A percentile compares a stretch with the other conserved stretches of the same genome.
Evolutionary conservation across 1,139 yeast genomes (phyloP).

Genomic region (Yamadazyma membranifaciens): DNA sequence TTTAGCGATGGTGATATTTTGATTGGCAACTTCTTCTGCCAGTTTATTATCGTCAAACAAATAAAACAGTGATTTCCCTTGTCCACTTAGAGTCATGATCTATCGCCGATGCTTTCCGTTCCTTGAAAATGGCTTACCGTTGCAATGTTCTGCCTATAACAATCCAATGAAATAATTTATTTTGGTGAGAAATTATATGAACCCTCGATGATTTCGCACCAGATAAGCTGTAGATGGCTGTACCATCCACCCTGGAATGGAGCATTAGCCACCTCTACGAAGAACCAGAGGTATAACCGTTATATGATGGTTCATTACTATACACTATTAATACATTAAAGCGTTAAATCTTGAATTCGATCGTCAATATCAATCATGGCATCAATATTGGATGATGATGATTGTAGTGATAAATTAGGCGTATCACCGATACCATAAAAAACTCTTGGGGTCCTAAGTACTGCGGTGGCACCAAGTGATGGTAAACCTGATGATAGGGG

Average conservation of each 20-base stretch:
- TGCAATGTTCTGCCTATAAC: too few relatives aligned
- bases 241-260: too few relatives aligned
- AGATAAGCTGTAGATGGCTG: too few relatives aligned
- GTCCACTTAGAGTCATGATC: neutral
- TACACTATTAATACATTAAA: constrained; percentile 10
- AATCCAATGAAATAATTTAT: too few relatives aligned
- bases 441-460: constrained; percentile 34
- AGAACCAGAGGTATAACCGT: too few relatives aligned
- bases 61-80: constrained; percentile 17
- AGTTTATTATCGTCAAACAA: constrained; percentile 19
- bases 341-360: constrained; percentile 32
- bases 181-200: too few relatives aligned
- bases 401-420: constrained; percentile 24
- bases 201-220: too few relatives aligned
- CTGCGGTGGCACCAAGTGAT: constrained; percentile 12
- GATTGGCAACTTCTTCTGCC: constrained; percentile 12
- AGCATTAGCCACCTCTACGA: too few relatives aligned
- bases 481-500: constrained; percentile 10
- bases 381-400: constrained; percentile 23
- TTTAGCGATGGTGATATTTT: constrained; percentile 11
- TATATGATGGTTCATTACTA: too few relatives aligned
- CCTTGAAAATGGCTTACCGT: too few relatives aligned
- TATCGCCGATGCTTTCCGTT: too few relatives aligned
- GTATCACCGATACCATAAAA: constrained; percentile 47
- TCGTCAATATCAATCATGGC: constrained; percentile 32